phyloP scores from a whole-genome alignment of 1,284 basidiomycete genomes.

The Heliocybe sulcata region DNA sequence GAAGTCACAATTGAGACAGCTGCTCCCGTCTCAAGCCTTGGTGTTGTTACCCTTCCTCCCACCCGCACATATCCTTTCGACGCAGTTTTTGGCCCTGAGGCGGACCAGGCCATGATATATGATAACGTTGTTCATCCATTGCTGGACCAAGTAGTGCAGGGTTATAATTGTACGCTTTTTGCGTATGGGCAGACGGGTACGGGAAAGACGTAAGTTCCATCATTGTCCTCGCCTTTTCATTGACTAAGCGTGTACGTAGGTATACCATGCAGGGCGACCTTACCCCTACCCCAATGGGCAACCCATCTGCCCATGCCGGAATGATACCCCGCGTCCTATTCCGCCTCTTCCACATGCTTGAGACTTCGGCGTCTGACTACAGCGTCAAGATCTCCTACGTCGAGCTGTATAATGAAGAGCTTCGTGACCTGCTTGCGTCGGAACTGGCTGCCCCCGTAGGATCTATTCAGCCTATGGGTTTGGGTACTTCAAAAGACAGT shows the following conservation, averaged over 20 bases:
- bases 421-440: slow-evolving; percentile 84
- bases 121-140: slow-evolving; percentile 91
- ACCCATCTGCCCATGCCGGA: slow-evolving; percentile 86
- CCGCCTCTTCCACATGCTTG: slow-evolving; percentile 86
- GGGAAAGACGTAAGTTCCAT: slow-evolving; percentile 92
- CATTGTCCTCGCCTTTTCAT: slow-evolving; percentile 1
- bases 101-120: slow-evolving; percentile 93
- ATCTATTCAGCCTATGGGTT: slow-evolving; percentile 65
- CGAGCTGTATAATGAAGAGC: slow-evolving; percentile 99
- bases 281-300: slow-evolving; percentile 74
- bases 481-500: slow-evolving; percentile 36
- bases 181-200: slow-evolving; percentile 99
- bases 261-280: slow-evolving; percentile 96
- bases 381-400: slow-evolving; percentile 93
- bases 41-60: slow-evolving; percentile 58
- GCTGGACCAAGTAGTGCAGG: slow-evolving; percentile 87
- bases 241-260: slow-evolving; percentile 29
- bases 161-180: slow-evolving; percentile 98
- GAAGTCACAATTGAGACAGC: slow-evolving; percentile 78
- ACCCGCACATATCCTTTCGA: slow-evolving; percentile 89
- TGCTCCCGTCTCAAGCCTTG: slow-evolving; percentile 53
- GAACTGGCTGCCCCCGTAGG: slow-evolving; percentile 61
- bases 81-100: slow-evolving; percentile 93
- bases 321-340: slow-evolving; percentile 98
- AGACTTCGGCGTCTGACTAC: slow-evolving; percentile 73